A percentile compares a stretch with the other conserved stretches of the same genome.
These are phyloP conservation scores for Friedmanniomyces simplex DNA, from an alignment of 495 filamentous ascomycete genomes.

Conservation along the genomic window DNA sequence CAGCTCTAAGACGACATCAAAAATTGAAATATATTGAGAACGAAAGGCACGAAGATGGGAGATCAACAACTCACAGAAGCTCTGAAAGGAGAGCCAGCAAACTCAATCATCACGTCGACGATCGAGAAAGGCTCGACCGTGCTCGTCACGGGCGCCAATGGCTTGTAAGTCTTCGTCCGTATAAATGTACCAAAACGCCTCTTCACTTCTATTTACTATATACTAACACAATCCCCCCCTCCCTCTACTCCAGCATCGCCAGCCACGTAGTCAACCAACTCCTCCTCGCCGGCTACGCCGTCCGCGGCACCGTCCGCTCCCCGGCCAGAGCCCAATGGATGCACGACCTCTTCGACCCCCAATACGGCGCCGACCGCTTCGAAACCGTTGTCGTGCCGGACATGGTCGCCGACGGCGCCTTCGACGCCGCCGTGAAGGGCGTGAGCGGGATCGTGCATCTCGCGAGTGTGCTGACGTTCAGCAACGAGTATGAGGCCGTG, in stretches of 20 bases:
- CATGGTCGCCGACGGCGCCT: constrained; percentile 27
- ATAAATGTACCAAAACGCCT: no score
- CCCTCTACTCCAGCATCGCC: no score
- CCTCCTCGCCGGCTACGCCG: constrained; percentile 40
- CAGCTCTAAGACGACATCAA: no score
- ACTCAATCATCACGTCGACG: not conserved
- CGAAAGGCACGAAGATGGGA: not conserved
- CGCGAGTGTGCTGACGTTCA: constrained; percentile 13
- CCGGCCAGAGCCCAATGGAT: constrained; percentile 36
- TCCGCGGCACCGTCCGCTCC: constrained; percentile 43
- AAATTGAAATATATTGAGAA: no score
- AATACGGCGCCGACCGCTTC: constrained; percentile 14
- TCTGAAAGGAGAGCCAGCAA: not conserved
- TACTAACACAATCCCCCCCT: no score
- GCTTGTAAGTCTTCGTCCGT: constrained; percentile 28
- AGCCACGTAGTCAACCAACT: constrained; percentile 42
- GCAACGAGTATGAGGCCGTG: constrained; percentile 10
- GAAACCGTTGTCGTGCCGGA: constrained; percentile 13
- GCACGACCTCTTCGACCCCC: constrained; percentile 11
- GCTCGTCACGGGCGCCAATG: constrained; percentile 48
- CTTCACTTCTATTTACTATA: no score
- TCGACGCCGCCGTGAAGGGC: constrained; percentile 29
- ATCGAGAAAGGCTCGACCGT: constrained; percentile 15
- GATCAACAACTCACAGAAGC: not conserved
- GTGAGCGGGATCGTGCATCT: constrained; percentile 14